phyloP scores from a whole-genome alignment of 495 filamentous ascomycete genomes.

The Astrocystis sublimbata region DNA sequence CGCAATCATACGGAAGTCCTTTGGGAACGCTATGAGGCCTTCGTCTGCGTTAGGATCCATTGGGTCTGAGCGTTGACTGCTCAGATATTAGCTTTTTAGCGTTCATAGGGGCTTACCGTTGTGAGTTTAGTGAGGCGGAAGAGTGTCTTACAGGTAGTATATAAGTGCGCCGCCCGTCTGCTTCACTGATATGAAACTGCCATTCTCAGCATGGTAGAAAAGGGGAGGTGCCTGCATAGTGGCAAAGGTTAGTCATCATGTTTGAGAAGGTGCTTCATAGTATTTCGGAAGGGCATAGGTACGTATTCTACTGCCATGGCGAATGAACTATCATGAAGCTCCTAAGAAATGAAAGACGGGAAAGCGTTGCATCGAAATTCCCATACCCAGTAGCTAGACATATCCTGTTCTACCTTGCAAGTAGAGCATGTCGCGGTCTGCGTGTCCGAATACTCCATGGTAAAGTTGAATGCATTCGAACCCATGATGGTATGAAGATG shows the following conservation, averaged over 20 bases:
- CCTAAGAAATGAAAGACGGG: too few species aligned
- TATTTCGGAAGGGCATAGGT: background rate
- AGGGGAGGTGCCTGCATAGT: conserved; percentile 51
- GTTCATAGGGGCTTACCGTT: too few species aligned
- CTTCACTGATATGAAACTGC: conserved; percentile 58
- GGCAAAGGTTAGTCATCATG: background rate
- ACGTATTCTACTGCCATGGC: background rate
- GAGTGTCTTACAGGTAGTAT: conserved; percentile 65
- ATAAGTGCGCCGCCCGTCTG: conserved; percentile 51
- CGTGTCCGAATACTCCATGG: conserved; percentile 56
- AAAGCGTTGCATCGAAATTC: too few species aligned
- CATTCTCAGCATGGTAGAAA: conserved; percentile 66
- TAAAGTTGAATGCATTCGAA: conserved; percentile 63
- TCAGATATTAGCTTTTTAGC: background rate
- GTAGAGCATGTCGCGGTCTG: conserved; percentile 62
- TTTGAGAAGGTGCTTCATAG: background rate
- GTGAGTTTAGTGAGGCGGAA: conserved; percentile 1
- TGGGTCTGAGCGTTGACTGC: conserved; percentile 48
- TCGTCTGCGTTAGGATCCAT: conserved; percentile 38
- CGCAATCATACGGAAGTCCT: conserved; percentile 67
- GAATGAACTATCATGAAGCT: background rate
- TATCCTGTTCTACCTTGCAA: conserved; percentile 61
- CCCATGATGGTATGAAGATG: conserved; percentile 71
- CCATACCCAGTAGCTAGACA: conserved; percentile 68
- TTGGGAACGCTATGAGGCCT: conserved; percentile 60